These are phyloP conservation scores for Diplotaxis tenuifolia DNA, from an alignment of 345 rosid genomes.

Conservation along the genomic window DNA sequence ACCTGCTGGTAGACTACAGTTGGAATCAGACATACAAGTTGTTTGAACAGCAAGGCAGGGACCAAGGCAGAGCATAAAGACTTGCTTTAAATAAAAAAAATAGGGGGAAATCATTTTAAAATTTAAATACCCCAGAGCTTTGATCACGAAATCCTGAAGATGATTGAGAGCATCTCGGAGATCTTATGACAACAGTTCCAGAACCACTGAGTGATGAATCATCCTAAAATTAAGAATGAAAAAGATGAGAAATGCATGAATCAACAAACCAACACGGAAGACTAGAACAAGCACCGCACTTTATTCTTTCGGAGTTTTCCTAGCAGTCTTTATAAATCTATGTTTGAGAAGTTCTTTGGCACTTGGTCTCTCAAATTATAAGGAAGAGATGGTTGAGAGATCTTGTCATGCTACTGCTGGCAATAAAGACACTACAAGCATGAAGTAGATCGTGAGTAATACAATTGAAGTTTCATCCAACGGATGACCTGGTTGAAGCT, in stretches of 20 bases:
- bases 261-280: conserved; percentile 8
- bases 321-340: conserved; percentile 77
- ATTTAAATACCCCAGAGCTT: conserved; percentile 53
- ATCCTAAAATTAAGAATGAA: conserved; percentile 58
- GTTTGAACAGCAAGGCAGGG: conserved; percentile 20
- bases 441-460: conserved; percentile 92
- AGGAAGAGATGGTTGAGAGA: conserved; percentile 20
- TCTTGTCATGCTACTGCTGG: conserved; percentile 11
- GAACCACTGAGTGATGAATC: conserved; percentile 67
- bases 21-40: conserved; percentile 36
- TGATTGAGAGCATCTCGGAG: conserved; percentile 71
- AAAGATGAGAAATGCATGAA: conserved; percentile 22
- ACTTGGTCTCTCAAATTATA: conserved; percentile 77
- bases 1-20: conserved; percentile 71
- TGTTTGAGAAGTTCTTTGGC: conserved; percentile 96
- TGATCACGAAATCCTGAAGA: conserved; percentile 58
- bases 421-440: conserved; percentile 42
- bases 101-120: not conserved
- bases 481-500: conserved; percentile 95
- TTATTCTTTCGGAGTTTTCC: conserved; percentile 94
- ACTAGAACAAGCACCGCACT: conserved; percentile 46
- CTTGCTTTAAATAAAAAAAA: not conserved
- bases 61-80: conserved; percentile 4
- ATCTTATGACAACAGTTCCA: conserved; percentile 88
- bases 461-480: conserved; percentile 89